Base-by-base conservation (phyloP, 2,329 filamentous ascomycete genomes). In the Emmonsiellopsis sp. region DNA sequence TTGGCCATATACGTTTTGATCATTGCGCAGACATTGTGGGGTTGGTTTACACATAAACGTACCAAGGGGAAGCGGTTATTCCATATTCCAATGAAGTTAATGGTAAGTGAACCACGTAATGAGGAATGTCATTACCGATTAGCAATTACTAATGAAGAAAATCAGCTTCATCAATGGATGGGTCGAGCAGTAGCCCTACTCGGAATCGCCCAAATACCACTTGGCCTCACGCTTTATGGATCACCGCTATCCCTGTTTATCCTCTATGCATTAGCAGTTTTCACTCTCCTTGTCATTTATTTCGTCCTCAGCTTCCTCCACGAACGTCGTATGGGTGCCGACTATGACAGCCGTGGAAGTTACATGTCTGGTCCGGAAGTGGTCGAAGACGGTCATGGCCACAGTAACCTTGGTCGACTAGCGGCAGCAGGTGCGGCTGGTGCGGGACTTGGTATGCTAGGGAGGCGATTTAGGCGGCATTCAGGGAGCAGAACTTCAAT, bases 181-280 rank as follows among this genome's bases (percentile, higher is more conserved):
- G 93, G 93, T 15, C 79, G 91, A 54, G 74, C 81, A 0, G 82
- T 92, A 62, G 86, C 87, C 2, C 71, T 97, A 15, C 76, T 98
- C 3, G 93, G 89, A 0, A 84, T 97, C 59, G 80, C 85, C 3
- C 93, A 98, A 67, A 82, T 98, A 9, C 87, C 93, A 0, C 77
- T 98, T 0, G 93, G 93, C 0, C 76, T 98, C 46, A 91, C 91
- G 0, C 77, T 98, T 1, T 98, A 96, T 64, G 93, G 93, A 5
- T 95, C 91, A 32, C 92, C 93, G 5, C 83, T 86, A 63, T 81
- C 80, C 38, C 78, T 91, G 3, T 98, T 97, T 67, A 83, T 98
- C 51, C 75, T 97, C 3, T 98, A 87, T 64, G 80, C 91, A 0
- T 58, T 97, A 0, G 92, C 86, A 76, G 85, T 86, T 67, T 81